Evolutionary conservation across 2,329 filamentous ascomycete species (phyloP).

Genomic region (Sclerotinia glacialis): DNA sequence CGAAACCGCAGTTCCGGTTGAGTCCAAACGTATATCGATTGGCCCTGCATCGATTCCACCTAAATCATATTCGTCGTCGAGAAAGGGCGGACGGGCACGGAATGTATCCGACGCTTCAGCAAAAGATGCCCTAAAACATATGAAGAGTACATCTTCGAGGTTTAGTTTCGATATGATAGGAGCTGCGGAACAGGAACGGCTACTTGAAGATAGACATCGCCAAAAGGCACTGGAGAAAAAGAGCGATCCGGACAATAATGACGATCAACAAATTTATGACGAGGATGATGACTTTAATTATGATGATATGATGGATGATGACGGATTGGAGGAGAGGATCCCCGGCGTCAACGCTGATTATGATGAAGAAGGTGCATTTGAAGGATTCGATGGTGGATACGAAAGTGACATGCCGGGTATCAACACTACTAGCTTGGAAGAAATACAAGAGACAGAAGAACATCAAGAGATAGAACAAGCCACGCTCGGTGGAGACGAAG

Average conservation of each 20-base stretch:
- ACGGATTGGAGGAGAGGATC: conserved; percentile 60
- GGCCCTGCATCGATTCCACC: conserved; percentile 32
- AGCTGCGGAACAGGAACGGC: conserved; percentile 63
- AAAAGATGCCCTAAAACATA: conserved; percentile 54
- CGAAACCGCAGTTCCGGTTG: conserved; percentile 22
- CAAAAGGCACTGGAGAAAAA: conserved; percentile 63
- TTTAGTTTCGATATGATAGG: conserved; percentile 82
- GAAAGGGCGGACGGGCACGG: conserved; percentile 44
- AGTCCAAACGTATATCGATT: conserved; percentile 33
- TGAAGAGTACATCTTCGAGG: conserved; percentile 74
- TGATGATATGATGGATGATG: conserved; percentile 55
- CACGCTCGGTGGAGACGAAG: conserved; percentile 19
- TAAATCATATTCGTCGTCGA: conserved; percentile 28
- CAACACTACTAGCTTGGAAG: conserved; percentile 31
- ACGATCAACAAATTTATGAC: conserved; percentile 41
- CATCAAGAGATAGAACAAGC: conserved; percentile 13
- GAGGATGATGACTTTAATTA: conserved; percentile 61
- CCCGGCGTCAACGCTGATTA: conserved; percentile 53
- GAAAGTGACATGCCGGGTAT: conserved; percentile 27
- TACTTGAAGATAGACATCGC: conserved; percentile 70
- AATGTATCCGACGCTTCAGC: conserved; percentile 51
- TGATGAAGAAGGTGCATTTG: conserved; percentile 32
- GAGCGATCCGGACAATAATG: conserved; percentile 40
- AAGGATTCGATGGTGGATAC: conserved; percentile 26
- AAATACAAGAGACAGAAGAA: conserved; percentile 43